Evolutionary conservation across 208 protist species (phyloP).

Genomic region (Histomonas meleagridis): DNA sequence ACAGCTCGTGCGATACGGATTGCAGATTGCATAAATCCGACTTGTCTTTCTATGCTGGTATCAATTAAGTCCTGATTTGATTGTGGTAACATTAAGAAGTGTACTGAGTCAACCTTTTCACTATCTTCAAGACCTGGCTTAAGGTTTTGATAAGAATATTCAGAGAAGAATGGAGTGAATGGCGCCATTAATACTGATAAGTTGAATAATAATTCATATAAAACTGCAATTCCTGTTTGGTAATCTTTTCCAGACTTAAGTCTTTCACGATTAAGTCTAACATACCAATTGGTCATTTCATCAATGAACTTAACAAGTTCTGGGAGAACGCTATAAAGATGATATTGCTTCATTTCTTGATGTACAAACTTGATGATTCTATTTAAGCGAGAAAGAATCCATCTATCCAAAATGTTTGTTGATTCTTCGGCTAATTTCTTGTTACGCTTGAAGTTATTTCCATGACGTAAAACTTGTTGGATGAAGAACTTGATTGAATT

Average conservation of each 20-base stretch:
- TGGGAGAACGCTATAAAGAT: conserved; percentile 94
- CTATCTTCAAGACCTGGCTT: conserved; percentile 65
- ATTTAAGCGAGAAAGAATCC: conserved; percentile 83
- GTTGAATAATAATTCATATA: conserved; percentile 76
- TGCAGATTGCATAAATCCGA: not conserved
- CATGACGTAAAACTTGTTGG: conserved; percentile 60
- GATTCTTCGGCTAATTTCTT: conserved; percentile 26
- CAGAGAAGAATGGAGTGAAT: conserved; percentile 94
- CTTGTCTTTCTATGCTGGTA: not conserved
- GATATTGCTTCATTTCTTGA: conserved; percentile 65
- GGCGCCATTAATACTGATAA: conserved; percentile 66
- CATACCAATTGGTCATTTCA: conserved; percentile 96
- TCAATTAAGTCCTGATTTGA: not conserved
- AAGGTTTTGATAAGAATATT: conserved; percentile 90
- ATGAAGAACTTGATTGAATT: conserved; percentile 94
- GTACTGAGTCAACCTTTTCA: conserved; percentile 58
- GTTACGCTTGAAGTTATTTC: conserved; percentile 58
- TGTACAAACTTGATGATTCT: conserved; percentile 78
- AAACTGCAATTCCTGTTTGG: conserved; percentile 49
- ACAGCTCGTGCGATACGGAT: not conserved
- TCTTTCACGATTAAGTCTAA: conserved; percentile 84
- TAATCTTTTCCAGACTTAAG: conserved; percentile 52
- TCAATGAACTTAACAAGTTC: conserved; percentile 84
- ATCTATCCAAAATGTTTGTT: conserved; percentile 80
- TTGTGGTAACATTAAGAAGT: conserved; percentile 44